Base-by-base conservation (phyloP, 148 eudicot genomes). In the Diospyros lotus region DNA sequence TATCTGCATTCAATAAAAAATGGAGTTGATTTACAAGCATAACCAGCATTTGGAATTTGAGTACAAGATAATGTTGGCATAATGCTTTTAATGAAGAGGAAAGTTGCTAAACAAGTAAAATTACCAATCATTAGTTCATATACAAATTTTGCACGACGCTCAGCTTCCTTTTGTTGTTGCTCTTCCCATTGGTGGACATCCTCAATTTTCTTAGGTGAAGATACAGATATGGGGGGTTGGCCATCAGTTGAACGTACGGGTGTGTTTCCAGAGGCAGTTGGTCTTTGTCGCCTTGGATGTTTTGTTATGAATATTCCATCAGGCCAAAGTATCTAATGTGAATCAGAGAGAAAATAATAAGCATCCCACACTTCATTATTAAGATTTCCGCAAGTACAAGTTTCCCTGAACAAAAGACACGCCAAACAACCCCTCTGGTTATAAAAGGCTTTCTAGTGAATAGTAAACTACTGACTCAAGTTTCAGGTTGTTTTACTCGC, bases 241-340 rank as follows among this genome's bases (percentile, higher is more conserved):
- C 77, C 79, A 58, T 58, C 69, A 63, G 87, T 78, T 71, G 87
- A 80, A 84, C 64, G 73, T 52, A 68, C 75, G 44, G 92, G 77
- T 64, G 87, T 83, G 73, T 77, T 76, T 62, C 77, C 77, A 43
- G 94, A 74, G 53, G 82, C 59, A 58, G 88, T 80, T 15, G 90
- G 88, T 71, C 58, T 81, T 74, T 85, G 88, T 68, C 91, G 79
- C 58, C 80, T 92, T 71, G 96, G 99, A 86, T 95, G 99, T 85
- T 93, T 95, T 71, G 97, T 89, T 79, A 95, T 75, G 78, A 95
- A 95, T 82, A 92, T 90, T 55, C 99, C 99, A 82, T 95, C 99
- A 72, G 99, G 99, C 99, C 99, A 95, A 79, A 95, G 94, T 79
- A 93, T 88, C 99, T 95, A 64, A 12, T 5, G 38, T 48, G 58